These are phyloP conservation scores for Penicillium digitatum DNA, from an alignment of 2,329 filamentous ascomycete species.

Conservation along the genomic window DNA sequence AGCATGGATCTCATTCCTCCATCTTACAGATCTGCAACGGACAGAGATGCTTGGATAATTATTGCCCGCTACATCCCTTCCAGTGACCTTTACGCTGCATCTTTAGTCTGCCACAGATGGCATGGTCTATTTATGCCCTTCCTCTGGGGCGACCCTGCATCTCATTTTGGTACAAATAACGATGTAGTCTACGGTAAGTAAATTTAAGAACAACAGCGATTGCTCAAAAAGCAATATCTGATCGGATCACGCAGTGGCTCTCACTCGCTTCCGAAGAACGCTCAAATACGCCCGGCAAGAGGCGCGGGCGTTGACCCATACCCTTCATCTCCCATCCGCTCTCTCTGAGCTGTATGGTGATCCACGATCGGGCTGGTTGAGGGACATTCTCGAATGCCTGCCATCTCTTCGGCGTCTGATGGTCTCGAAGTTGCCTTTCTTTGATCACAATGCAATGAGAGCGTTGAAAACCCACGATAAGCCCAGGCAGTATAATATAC, in stretches of 20 bases:
- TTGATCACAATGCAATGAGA: conserved; percentile 57
- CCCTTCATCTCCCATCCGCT: conserved; percentile 58
- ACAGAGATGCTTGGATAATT: conserved; percentile 53
- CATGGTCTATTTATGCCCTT: conserved; percentile 56
- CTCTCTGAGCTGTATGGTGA: conserved; percentile 59
- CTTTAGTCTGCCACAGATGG: conserved; percentile 56
- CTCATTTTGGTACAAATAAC: conserved; percentile 58
- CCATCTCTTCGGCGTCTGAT: conserved; percentile 58
- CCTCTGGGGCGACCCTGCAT: conserved; percentile 61
- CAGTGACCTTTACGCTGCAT: conserved; percentile 53
- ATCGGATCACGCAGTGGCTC: conserved; percentile 44
- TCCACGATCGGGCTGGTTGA: conserved; percentile 56
- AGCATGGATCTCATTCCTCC: conserved; percentile 56
- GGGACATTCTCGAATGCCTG: conserved; percentile 55
- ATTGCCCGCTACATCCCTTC: conserved; percentile 56
- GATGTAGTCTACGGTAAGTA: conserved; percentile 55
- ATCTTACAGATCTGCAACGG: conserved; percentile 56
- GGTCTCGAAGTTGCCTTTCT: conserved; percentile 57
- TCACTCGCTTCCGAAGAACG: conserved; percentile 57
- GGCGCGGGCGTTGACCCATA: conserved; percentile 57
- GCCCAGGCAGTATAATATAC: conserved; percentile 44
- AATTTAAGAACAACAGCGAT: not conserved
- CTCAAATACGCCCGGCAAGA: conserved; percentile 51
- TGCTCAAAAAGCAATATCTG: not conserved
- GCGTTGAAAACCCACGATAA: conserved; percentile 41